Evolutionary conservation across 1,284 basidiomycete species (phyloP), one percentile per base, ranked within the genome.

Genomic region (Ceratobasidium sp.): DNA sequence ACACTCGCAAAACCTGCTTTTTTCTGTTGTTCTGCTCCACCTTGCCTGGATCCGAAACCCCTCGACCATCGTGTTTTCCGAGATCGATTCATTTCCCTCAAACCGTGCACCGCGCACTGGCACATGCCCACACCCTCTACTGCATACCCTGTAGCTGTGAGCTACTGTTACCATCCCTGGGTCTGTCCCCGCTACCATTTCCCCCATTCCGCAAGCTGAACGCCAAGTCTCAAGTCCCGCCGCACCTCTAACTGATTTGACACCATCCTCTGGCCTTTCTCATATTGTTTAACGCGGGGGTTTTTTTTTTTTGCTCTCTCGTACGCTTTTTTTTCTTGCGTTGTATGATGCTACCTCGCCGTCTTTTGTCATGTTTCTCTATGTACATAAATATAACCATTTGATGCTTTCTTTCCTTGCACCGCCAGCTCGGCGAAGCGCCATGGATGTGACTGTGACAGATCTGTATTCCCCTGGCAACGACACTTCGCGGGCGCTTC

Each of bases 1-100:
- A 54, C 62, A 54, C 41, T 54, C 50, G 62, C 50, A 33, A 8
- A 12, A 5, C 27, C 68, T 57, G 10, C 38, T 70, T 54, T 44
- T 46, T 7, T 38, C 10, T 54, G 14, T 20, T 1, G 27, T 52
- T n/a, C 46, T 33, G 7, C 35, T 35, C 50, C 50, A 35, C 62
- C n/a, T 41, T 66, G 54, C 23, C 54, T 64, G n/a, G 60, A 66
- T 50, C 64, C 64, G 46, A 66, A 48, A 66, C 64, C 64, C 64
- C 35, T 64, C 62, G 12, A 16, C 64, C 44, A 66, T n/a, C 44
- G 33, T 41, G 64, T 10, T 38, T n/a, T 44, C 64, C 35, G 27
- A 44, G 4, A 46, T 8, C 5, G 3, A 50, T 66, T 66, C 73
- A 50, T 38, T 57, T 44, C n/a, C 30, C 7, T 3, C 27, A 38